Base-by-base conservation (phyloP, 2,329 filamentous ascomycete species). In the Fusarium redolens region DNA sequence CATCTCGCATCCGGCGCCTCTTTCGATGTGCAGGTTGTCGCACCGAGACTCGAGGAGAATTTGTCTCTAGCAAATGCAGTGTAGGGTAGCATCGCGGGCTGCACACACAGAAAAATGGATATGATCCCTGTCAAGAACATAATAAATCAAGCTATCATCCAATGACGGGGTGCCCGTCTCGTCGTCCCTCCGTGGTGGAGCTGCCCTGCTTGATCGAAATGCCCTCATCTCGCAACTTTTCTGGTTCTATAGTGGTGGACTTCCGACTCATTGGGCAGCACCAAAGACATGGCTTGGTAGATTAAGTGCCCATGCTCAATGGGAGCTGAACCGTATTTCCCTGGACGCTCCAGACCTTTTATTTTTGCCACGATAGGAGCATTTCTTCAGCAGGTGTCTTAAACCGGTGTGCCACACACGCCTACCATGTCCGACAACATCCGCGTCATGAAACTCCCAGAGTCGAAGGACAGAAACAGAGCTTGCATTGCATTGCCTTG, bases 381-480 rank as follows among this genome's bases (percentile, higher is more conserved):
- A 74, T 68, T 33, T 40, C 48, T 58, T 38, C 44, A 51, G 65
- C 20, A 31, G 68, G 17, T 75, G 74, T 77, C 72, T 76, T 59
- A 74, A 58, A 66, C 47, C 38, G 51, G 65, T 58, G 70, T 75
- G 74, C 70, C 74, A 75, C 72, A 76, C 63, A 71, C 58, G 48
- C 61, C 56, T 63, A 66, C 63, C 44, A 55, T 68, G 71, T 63
- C 70, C 72, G 68, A 69, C 68, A 65, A 72, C 56, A 64, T 64
- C 68, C 71, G 74, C 69, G 74, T 72, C 66, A 72, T 74, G 72
- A 77, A 76, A 72, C 72, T 63, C 44, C 55, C 35, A 57, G 28
- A 44, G 51, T 35, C 20, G 57, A 38, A 37, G 15, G 18, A 45
- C n/a, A 41, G 60, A 64, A 64, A 45, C 40, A 65, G 10, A 47